Evolutionary conservation across 345 rosid genomes (phyloP).

Genomic region (Citrus mangshanensis): DNA sequence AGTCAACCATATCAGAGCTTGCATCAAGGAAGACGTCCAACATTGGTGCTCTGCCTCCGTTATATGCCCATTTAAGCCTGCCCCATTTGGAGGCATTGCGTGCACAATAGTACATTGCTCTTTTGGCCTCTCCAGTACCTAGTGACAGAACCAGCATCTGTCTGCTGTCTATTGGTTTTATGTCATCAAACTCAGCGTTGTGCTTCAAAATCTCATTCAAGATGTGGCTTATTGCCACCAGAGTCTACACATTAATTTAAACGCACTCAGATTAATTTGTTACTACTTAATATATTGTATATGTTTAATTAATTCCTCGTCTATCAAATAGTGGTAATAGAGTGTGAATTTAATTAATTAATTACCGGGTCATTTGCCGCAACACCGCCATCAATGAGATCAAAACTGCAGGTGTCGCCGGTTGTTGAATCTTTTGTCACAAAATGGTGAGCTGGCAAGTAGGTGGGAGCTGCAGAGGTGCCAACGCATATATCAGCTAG

Average conservation of each 20-base stretch:
- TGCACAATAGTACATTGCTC: conserved; percentile 10
- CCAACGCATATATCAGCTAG: conserved; percentile 26
- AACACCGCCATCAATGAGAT: conserved; percentile 33
- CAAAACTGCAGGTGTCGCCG: background rate
- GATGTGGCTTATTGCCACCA: conserved; percentile 13
- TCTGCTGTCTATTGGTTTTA: background rate
- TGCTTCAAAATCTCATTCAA: conserved; percentile 9
- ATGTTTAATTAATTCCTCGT: no score
- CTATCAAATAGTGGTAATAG: no score
- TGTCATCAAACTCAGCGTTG: background rate
- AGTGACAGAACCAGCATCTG: background rate
- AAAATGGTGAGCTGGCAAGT: conserved; percentile 23
- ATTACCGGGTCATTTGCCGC: conserved; percentile 32
- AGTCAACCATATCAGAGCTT: no score
- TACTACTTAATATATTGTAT: no score
- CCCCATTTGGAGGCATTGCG: conserved; percentile 22
- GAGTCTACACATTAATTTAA: background rate
- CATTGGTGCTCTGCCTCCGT: background rate
- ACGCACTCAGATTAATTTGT: no score
- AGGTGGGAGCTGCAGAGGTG: conserved; percentile 34
- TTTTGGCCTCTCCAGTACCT: background rate
- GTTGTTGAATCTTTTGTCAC: conserved; percentile 2
- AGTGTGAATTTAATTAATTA: no score
- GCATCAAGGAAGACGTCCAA: no score
- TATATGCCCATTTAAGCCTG: conserved; percentile 7